These are phyloP conservation scores for Pestalotiopsis sp. DNA, from an alignment of 2,329 filamentous ascomycete species.

Conservation along the genomic window DNA sequence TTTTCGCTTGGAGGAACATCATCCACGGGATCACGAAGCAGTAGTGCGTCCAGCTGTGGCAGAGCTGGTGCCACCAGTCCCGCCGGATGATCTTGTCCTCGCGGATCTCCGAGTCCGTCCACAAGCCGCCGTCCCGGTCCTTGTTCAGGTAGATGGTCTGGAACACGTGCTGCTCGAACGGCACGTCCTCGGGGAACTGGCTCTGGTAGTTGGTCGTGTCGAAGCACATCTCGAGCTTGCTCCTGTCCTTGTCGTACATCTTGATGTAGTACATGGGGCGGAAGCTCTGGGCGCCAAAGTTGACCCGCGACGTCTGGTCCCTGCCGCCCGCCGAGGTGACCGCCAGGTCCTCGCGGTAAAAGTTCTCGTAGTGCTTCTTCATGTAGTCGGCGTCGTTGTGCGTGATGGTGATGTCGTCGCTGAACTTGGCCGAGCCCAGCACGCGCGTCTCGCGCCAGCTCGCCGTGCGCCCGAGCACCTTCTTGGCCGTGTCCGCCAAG, in stretches of 20 bases:
- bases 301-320: slow-evolving; percentile 41
- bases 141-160: slow-evolving; percentile 61
- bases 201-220: slow-evolving; percentile 59
- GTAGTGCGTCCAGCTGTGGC: slow-evolving; percentile 61
- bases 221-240: slow-evolving; percentile 55
- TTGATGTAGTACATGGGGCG: slow-evolving; percentile 61
- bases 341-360: slow-evolving; percentile 50
- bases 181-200: slow-evolving; percentile 56
- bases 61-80: slow-evolving; percentile 66
- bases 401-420: slow-evolving; percentile 71
- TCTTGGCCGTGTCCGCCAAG: slow-evolving; percentile 64
- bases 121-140: slow-evolving; percentile 52
- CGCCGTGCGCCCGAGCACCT: slow-evolving; percentile 58
- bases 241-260: slow-evolving; percentile 50
- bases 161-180: slow-evolving; percentile 38
- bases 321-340: slow-evolving; percentile 22
- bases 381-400: slow-evolving; percentile 68
- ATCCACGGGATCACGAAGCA: slow-evolving; percentile 64
- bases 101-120: slow-evolving; percentile 56
- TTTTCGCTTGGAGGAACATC: slow-evolving; percentile 65
- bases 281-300: slow-evolving; percentile 44
- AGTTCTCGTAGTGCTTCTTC: slow-evolving; percentile 68
- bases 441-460: slow-evolving; percentile 65
- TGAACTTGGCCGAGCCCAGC: slow-evolving; percentile 70
- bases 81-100: slow-evolving; percentile 55